These are phyloP conservation scores for Emmonsiellopsis sp. DNA, from an alignment of 2,329 filamentous ascomycete genomes.

Conservation along the genomic window DNA sequence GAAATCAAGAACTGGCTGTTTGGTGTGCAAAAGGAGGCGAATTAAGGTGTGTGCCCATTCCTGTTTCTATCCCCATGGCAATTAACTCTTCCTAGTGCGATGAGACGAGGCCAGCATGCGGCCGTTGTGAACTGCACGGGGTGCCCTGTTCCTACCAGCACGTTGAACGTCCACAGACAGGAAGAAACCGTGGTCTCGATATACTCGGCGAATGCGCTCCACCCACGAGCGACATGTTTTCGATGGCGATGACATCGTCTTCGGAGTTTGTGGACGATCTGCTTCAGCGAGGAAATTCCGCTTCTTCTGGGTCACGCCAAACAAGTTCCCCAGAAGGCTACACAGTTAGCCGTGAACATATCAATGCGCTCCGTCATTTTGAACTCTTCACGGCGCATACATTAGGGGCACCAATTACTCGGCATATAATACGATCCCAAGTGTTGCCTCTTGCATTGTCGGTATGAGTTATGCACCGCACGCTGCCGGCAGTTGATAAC, in stretches of 20 bases:
- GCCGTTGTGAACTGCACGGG: constrained; percentile 17
- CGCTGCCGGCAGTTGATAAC: constrained; percentile 8
- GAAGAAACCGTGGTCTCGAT: constrained; percentile 9
- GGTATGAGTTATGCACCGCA: constrained; percentile 17
- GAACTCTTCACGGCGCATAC: constrained; percentile 8
- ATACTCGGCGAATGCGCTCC: not conserved
- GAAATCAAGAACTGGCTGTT: constrained; percentile 21
- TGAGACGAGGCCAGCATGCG: constrained; percentile 20
- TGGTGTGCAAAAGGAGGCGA: constrained; percentile 21
- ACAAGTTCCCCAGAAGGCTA: not conserved
- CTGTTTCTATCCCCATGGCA: not conserved
- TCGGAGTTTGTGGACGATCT: constrained; percentile 2
- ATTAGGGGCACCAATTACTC: constrained; percentile 6
- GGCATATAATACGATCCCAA: constrained; percentile 8
- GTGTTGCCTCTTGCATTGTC: constrained; percentile 7
- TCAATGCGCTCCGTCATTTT: constrained; percentile 9
- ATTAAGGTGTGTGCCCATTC: constrained; percentile 18
- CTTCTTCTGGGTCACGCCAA: not conserved
- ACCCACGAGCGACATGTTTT: constrained; percentile 1
- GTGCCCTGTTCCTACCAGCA: constrained; percentile 16
- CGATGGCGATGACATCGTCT: constrained; percentile 3
- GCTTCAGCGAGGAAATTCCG: not conserved
- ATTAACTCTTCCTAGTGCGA: constrained; percentile 19
- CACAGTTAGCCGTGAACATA: not conserved
- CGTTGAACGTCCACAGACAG: not conserved